phyloP scores from a whole-genome alignment of 2,329 filamentous ascomycete species.

The Sclerotiophoma versabilis region DNA sequence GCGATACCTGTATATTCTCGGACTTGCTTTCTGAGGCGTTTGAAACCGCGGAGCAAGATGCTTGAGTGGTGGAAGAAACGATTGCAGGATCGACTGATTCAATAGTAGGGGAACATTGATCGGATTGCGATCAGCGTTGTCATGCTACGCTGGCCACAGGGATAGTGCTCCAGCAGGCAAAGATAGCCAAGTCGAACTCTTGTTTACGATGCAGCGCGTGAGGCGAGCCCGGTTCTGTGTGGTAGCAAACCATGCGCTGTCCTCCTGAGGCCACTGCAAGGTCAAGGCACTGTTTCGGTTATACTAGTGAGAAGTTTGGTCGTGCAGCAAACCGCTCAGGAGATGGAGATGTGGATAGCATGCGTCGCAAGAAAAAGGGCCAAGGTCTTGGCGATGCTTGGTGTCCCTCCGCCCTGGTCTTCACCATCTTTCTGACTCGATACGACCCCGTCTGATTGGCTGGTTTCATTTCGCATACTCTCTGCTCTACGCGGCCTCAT shows the following conservation, averaged over 20 bases:
- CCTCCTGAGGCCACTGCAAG: not conserved
- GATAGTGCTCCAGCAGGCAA: conserved; percentile 2
- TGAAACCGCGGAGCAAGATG: conserved; percentile 1
- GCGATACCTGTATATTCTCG: not conserved
- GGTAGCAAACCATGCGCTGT: not conserved
- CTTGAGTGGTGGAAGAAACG: conserved; percentile 19
- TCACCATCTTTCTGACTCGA: conserved; percentile 3
- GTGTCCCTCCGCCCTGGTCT: not conserved
- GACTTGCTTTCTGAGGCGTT: not conserved
- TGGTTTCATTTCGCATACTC: conserved; percentile 2
- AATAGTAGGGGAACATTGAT: not conserved
- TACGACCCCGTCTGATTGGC: not conserved
- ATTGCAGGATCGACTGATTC: conserved; percentile 4
- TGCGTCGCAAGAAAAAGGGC: conserved; percentile 5
- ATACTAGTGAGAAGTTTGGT: conserved; percentile 2
- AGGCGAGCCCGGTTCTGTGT: not conserved
- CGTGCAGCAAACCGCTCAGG: conserved; percentile 13
- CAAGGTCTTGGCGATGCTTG: conserved; percentile 14
- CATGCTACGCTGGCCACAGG: conserved; percentile 1
- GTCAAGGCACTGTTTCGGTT: conserved; percentile 12
- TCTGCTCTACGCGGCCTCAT: conserved; percentile 18
- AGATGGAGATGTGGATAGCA: conserved; percentile 10
- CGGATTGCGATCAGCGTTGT: conserved; percentile 15
- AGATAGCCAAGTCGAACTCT: conserved; percentile 5
- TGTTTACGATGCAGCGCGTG: not conserved